Conservation (phyloP, 73 alveolate genomes). For the Stentor roeselii region DNA sequence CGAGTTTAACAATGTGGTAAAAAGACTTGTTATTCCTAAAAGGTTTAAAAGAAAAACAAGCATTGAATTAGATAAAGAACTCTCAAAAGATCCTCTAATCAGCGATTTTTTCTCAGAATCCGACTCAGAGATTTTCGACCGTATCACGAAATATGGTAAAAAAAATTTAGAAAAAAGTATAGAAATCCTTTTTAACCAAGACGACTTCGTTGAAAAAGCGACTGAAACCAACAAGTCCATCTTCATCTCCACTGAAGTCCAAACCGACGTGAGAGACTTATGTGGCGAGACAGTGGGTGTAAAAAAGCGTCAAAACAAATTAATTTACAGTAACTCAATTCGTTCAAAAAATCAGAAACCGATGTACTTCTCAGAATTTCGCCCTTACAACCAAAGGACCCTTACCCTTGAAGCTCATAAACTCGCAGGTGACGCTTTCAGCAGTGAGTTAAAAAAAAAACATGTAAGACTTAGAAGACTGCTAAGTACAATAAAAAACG, state of each 20-base stretch:
- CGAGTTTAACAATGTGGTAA: background rate
- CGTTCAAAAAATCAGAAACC: background rate
- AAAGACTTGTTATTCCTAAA: background rate
- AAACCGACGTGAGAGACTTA: background rate
- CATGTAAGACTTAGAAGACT: background rate
- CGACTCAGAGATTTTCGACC: background rate
- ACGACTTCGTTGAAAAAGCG: constrained; percentile 23
- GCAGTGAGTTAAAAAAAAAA: background rate
- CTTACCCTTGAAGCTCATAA: background rate
- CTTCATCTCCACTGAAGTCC: background rate
- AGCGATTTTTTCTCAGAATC: background rate
- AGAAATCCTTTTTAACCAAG: background rate
- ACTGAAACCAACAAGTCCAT: background rate
- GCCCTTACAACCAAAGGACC: background rate
- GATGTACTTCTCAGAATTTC: background rate
- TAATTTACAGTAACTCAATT: too few species aligned
- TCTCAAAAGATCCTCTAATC: background rate
- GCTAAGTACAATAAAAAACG: background rate
- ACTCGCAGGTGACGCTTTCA: background rate
- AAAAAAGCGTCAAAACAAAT: background rate
- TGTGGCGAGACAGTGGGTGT: constrained; percentile 1
- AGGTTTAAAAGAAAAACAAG: background rate
- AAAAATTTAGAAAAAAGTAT: background rate
- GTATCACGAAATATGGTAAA: background rate
- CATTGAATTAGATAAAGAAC: background rate